Evolutionary conservation across 1,284 basidiomycete species (phyloP), one percentile per base, ranked within the genome.

Genomic region (Microbotryum scabiosae): DNA sequence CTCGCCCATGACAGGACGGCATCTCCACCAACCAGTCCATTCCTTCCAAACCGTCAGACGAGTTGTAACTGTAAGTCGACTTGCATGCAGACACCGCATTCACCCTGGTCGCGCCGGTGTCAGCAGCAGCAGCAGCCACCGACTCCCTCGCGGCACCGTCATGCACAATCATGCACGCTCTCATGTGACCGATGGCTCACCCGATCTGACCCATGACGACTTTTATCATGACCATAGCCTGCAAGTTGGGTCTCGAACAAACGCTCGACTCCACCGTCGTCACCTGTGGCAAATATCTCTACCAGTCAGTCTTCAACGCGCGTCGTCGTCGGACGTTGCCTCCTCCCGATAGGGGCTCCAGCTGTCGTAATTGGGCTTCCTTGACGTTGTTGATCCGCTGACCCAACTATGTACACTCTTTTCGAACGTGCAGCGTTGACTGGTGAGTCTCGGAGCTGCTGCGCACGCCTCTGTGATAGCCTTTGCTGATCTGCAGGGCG

Each of bases 211-310:
- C 36, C 30, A 7, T 30, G 10, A 41, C 36, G 36, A 16, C 10
- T 41, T 41, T 12, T 12, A 10, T 41, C 5, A 41, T 41, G 36
- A 18, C n/a, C 9, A 6, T 54, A 68, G 66, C 61, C 0, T 71
- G 70, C 53, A 64, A 65, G 36, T 61, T 57, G 21, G 56, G 61
- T 2, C 57, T 71, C 16, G 70, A 71, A 51, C 69, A 71, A 41
- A 66, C 59, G 16, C 43, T 45, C 25, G 70, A 71, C 30, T 64
- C 61, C 32, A 62, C 65, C 18, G 70, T 71, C 50, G 70, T 71
- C 4, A 62, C 60, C 43, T 70, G 70, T 52, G 70, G 70, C 9
- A 66, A 67, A 41, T 64, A 63, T 23, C 54, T 70, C 20, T 70
- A 67, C 59, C 69, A 70, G 65, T 66, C 48, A 56, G 61, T 63